These are phyloP conservation scores for Aspergillus coremiiformis DNA, from an alignment of 495 filamentous ascomycete genomes.

Conservation along the genomic window DNA sequence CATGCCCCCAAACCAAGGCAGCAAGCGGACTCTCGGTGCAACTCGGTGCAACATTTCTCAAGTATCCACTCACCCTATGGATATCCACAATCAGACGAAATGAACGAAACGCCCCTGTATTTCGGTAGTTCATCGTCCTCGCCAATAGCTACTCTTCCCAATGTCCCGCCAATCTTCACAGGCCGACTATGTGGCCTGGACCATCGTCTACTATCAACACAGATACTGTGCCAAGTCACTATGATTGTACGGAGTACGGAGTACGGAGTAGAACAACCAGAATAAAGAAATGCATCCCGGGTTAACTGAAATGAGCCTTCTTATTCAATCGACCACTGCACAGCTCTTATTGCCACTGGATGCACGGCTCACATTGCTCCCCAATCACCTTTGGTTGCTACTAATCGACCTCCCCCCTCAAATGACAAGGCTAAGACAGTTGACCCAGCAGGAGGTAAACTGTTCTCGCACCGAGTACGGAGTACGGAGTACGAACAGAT, in stretches of 20 bases:
- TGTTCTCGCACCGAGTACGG: too few species aligned
- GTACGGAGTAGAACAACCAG: too few species aligned
- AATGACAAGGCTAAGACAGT: too few species aligned
- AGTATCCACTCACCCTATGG: neutral
- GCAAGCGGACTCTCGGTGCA: neutral
- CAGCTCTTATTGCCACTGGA: neutral
- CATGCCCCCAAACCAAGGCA: neutral
- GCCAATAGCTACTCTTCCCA: neutral
- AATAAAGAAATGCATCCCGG: neutral
- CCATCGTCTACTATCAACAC: neutral
- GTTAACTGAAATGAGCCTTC: neutral
- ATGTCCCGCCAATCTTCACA: too few species aligned
- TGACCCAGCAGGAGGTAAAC: neutral
- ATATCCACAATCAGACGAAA: neutral
- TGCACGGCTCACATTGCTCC: neutral
- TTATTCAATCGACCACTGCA: neutral
- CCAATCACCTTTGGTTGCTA: neutral
- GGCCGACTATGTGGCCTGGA: too few species aligned
- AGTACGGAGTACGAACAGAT: too few species aligned
- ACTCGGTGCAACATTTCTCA: neutral
- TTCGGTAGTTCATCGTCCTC: neutral
- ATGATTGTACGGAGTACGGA: neutral
- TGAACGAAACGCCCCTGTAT: neutral
- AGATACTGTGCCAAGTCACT: neutral
- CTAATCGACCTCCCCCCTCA: neutral